A percentile compares a stretch with the other conserved stretches of the same genome.
Evolutionary conservation across 345 rosid species (phyloP).

Genomic region (Boechera divaricarpa): DNA sequence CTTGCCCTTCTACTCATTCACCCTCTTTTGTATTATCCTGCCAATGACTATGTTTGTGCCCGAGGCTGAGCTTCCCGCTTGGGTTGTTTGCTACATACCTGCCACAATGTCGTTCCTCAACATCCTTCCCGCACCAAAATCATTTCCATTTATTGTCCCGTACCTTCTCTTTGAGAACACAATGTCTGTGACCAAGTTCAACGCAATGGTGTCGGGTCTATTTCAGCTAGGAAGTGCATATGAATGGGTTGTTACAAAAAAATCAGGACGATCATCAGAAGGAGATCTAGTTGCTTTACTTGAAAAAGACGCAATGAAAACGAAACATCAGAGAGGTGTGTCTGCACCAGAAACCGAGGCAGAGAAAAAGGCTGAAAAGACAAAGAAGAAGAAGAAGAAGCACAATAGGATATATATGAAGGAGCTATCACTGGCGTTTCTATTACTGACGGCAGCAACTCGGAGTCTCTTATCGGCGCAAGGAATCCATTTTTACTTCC

Average conservation of each 20-base stretch:
- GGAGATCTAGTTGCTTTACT: constrained; percentile 76
- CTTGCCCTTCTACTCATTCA: constrained; percentile 91
- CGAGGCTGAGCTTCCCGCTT: constrained; percentile 86
- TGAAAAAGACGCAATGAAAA: constrained; percentile 59
- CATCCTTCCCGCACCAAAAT: constrained; percentile 89
- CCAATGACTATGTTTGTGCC: constrained; percentile 98
- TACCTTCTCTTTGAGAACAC: constrained; percentile 97
- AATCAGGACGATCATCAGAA: constrained; percentile 93
- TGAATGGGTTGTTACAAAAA: constrained; percentile 96
- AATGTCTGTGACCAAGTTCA: constrained; percentile 96
- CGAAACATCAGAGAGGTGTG: constrained; percentile 54
- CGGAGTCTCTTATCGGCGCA: constrained; percentile 92
- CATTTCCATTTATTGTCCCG: constrained; percentile 95
- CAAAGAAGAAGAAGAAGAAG: constrained; percentile 61
- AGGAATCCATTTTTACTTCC: constrained; percentile 97
- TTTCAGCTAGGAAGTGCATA: constrained; percentile 97
- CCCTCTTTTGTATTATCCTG: constrained; percentile 89
- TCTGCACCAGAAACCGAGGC: constrained; percentile 66
- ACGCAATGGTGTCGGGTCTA: constrained; percentile 91
- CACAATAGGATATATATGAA: constrained; percentile 86
- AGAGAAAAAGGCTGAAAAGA: constrained; percentile 54
- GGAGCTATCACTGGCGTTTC: constrained; percentile 86
- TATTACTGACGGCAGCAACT: constrained; percentile 82
- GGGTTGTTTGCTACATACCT: constrained; percentile 97
- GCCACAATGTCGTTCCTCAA: constrained; percentile 96